These are phyloP conservation scores for Alternaria brassicicola DNA, from an alignment of 2,329 filamentous ascomycete genomes.

Conservation along the genomic window DNA sequence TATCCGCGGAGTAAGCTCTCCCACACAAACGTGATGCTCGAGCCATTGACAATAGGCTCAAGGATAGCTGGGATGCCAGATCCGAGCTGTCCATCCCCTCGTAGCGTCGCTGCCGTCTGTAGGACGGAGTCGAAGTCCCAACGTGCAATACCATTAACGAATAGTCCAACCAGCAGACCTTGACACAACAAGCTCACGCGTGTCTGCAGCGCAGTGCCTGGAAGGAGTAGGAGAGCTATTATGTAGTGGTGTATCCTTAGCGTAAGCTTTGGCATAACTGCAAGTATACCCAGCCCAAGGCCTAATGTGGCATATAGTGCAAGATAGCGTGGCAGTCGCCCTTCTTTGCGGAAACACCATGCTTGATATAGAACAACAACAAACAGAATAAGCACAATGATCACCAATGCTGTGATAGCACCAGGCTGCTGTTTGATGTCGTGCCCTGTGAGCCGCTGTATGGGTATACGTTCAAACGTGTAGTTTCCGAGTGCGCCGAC, in stretches of 20 bases:
- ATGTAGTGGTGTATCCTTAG: constrained; percentile 94
- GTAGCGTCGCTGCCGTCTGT: constrained; percentile 76
- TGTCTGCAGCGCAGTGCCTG: constrained; percentile 87
- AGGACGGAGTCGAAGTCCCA: constrained; percentile 93
- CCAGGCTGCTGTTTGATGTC: constrained; percentile 48
- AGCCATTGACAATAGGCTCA: constrained; percentile 47
- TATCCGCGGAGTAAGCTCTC: constrained; percentile 55
- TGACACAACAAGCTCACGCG: constrained; percentile 86
- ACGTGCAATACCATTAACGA: constrained; percentile 89
- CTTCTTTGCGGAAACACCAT: constrained; percentile 43
- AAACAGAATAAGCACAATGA: constrained; percentile 40
- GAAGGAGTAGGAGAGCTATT: constrained; percentile 83
- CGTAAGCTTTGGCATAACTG: constrained; percentile 76
- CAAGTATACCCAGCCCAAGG: constrained; percentile 77
- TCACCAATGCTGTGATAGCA: constrained; percentile 43
- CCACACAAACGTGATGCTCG: constrained; percentile 57
- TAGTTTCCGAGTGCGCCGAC: constrained; percentile 43
- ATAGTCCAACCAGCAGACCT: constrained; percentile 85
- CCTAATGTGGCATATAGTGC: constrained; percentile 77
- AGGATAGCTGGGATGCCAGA: constrained; percentile 61
- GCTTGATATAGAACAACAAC: constrained; percentile 40
- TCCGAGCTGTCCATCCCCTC: constrained; percentile 59
- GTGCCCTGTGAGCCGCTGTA: constrained; percentile 45
- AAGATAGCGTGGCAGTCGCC: constrained; percentile 71
- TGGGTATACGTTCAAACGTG: constrained; percentile 45